Evolutionary conservation across 768 basidiomycete species (phyloP).

Genomic region (Guyanaporus albipodus): DNA sequence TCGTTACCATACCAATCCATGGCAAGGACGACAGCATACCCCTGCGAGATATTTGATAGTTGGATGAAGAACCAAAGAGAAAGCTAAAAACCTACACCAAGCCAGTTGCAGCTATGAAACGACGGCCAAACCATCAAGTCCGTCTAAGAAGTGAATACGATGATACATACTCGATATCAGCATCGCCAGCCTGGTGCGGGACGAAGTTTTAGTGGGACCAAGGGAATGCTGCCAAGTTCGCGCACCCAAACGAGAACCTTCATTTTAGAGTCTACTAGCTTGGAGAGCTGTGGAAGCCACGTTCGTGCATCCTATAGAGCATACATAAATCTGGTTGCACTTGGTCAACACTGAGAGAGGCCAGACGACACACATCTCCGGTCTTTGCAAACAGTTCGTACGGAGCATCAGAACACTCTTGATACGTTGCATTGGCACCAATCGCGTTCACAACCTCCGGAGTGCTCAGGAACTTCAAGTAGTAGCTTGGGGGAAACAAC

Average conservation of each 20-base stretch:
- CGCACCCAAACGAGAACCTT: constrained; percentile 42
- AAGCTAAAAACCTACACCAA: constrained; percentile 31
- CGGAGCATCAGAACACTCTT: constrained; percentile 45
- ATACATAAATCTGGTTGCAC: not conserved
- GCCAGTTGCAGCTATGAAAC: constrained; percentile 16
- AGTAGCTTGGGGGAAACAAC: constrained; percentile 55
- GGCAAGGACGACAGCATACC: constrained; percentile 36
- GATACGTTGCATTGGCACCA: constrained; percentile 48
- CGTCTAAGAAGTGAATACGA: not conserved
- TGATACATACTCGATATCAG: constrained; percentile 26
- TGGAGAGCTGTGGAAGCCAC: constrained; percentile 34
- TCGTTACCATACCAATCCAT: constrained; percentile 47
- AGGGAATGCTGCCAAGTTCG: not conserved
- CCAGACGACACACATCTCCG: constrained; percentile 48
- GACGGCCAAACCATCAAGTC: constrained; percentile 6
- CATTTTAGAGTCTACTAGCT: constrained; percentile 33
- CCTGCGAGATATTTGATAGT: constrained; percentile 22
- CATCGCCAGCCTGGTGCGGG: constrained; percentile 23
- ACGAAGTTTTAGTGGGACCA: not conserved
- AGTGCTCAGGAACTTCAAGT: constrained; percentile 43
- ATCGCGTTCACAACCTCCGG: constrained; percentile 39
- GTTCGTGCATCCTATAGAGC: constrained; percentile 32
- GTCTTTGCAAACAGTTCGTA: constrained; percentile 43
- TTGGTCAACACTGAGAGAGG: no score
- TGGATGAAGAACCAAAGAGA: not conserved